Base-by-base conservation (phyloP, 2,329 filamentous ascomycete genomes). In the Capronia epimyces region DNA sequence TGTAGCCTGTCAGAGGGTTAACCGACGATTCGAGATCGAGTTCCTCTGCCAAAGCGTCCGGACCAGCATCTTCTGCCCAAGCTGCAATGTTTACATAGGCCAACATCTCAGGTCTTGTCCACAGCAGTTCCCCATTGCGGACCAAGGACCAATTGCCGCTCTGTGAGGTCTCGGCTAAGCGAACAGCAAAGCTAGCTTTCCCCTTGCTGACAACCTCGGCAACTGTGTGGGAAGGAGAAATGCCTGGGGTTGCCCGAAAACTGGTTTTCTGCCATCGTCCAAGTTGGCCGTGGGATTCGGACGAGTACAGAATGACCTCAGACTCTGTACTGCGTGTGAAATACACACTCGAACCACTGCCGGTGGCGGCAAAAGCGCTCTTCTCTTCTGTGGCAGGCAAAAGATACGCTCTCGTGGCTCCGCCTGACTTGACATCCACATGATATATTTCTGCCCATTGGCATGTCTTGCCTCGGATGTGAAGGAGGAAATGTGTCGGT, bases 401-500 rank as follows among this genome's bases (percentile, higher is more conserved):
- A 22, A 84, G 81, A 66, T 95, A 95, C 0, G 85, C 85, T 66
- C 87, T 89, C n/a, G 76, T 78, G 22, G 91, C 77, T 15, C 77
- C 78, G 47, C 76, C 79, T 52, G 76, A 83, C 69, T 84, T 84
- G 45, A 87, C 68, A 60, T 95, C 80, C 52, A 94, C 78, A 62
- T 95, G 88, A 64, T 85, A 96, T 24, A 97, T 84, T 55, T 94
- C 86, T 2, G 86, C 91, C 74, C 86, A 88, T 64, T 90, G 87
- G 15, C 82, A 82, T 2, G 73, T 73, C 29, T 75, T 75, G 0
- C 87, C 87, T 61, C 83, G 77, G 61, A 82, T 89, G 60, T 95
- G 87, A 3, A 95, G 86, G 25, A 96, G 73, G 71, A 96, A 94
- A 71, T 95, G 89, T 31, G 88, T 76, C 40, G 82, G 75, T 3